Base-by-base conservation (phyloP, 257 asterid species). In the Salvia rosmarinus region DNA sequence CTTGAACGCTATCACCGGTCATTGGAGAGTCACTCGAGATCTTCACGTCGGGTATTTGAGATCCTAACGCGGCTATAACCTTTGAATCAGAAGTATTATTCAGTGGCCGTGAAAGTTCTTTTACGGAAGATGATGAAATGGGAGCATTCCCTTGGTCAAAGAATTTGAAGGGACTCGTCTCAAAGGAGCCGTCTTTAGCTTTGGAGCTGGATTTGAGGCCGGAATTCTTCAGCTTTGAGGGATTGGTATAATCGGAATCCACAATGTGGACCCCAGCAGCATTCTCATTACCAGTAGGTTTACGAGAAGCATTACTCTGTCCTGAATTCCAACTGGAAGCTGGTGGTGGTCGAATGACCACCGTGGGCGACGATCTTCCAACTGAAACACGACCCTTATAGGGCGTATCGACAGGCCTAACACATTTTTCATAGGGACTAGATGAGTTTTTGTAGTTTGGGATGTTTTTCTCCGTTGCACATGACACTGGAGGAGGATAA, bases 341-440 rank as follows among this genome's bases (percentile, higher is more conserved):
- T 68, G 89, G 81, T 62, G 95, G 97, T 7, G 97, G 95, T 72
- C 90, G 82, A 71, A 88, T 84, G 79, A 89, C 89, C 79, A 87
- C 86, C n/a, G 88, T 60, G 70, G 95, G 85, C 30, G 93, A 81
- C 71, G 92, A 64, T 76, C 87, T 89, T 28, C 49, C 57, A 17
- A 69, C 72, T 52, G 93, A 78, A n/a, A 69, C 46, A 40, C 84
- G 83, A 74, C 81, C 84, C 49, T 73, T 54, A 67, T 64, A 73
- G 67, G 82, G 69, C 13, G 82, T 64, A 76, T 74, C 88, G 35
- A 44, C 70, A 14, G 82, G 70, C 56, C 63, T 69, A 73, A 61
- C 55, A 64, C 72, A 75, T 40, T 82, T 84, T 68, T 69, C 85
- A 71, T 76, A 74, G 9, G 84, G 72, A 77, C 64, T 58, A 68